phyloP scores from a whole-genome alignment of 306 rosid species.

The Prunus kanzakura region DNA sequence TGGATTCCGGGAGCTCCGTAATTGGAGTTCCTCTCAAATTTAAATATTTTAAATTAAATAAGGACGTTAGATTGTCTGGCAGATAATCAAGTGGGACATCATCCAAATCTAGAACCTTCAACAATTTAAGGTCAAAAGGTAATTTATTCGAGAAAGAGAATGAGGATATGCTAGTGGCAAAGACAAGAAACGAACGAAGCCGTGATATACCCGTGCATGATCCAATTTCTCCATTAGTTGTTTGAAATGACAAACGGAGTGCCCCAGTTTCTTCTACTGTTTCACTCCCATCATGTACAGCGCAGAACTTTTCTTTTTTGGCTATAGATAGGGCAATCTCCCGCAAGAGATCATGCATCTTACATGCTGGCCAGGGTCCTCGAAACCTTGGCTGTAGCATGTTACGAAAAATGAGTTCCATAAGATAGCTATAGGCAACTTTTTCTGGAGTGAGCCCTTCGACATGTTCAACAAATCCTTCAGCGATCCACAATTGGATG shows the following conservation, averaged over 20 bases:
- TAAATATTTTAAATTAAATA: constrained; percentile 17
- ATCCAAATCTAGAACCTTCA: constrained; percentile 17
- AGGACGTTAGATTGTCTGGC: neutral
- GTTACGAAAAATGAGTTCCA: no score
- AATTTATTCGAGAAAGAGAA: neutral
- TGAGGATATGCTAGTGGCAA: neutral
- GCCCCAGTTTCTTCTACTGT: neutral
- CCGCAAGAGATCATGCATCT: no score
- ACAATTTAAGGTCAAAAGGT: neutral
- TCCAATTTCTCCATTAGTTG: no score
- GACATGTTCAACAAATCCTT: no score
- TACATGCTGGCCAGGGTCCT: no score
- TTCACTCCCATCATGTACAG: neutral
- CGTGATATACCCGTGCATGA: neutral
- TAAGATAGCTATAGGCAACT: no score
- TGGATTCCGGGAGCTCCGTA: constrained; percentile 20
- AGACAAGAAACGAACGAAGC: constrained; percentile 6
- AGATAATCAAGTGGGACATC: neutral
- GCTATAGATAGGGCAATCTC: neutral
- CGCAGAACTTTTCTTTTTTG: neutral
- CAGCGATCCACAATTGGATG: no score
- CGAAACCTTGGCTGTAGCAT: no score
- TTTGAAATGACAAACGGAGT: neutral
- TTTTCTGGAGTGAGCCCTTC: no score
- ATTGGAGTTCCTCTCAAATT: neutral